These are phyloP conservation scores for Sarcodon sp. DNA, from an alignment of 768 basidiomycete species.

Conservation along the genomic window DNA sequence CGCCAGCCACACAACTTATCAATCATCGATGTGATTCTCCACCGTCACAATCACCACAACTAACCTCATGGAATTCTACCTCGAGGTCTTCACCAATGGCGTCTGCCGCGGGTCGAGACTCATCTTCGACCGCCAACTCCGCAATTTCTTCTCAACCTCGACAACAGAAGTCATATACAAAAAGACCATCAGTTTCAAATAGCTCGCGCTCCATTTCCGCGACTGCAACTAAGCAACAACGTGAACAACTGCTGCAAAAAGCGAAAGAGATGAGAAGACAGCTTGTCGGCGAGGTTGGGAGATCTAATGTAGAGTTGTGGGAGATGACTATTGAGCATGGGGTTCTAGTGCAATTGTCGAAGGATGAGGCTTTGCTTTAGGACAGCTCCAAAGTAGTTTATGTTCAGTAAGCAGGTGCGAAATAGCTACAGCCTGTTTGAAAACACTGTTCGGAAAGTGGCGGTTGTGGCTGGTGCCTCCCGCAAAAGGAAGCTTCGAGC, in stretches of 20 bases:
- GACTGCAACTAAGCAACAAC: conserved; percentile 14
- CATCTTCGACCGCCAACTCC: too few relatives aligned
- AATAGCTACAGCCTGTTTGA: too few relatives aligned
- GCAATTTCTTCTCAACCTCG: too few relatives aligned
- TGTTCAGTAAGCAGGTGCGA: too few relatives aligned
- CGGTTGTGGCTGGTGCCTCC: not conserved
- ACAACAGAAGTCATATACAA: not conserved
- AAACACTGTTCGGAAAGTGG: not conserved
- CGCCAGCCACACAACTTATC: too few relatives aligned
- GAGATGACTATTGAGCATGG: conserved; percentile 61
- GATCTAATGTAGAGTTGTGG: conserved; percentile 58
- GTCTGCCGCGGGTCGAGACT: too few relatives aligned
- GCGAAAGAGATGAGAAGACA: conserved; percentile 41
- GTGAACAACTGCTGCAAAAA: conserved; percentile 32
- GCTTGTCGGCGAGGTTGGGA: conserved; percentile 41
- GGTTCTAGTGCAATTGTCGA: conserved; percentile 36
- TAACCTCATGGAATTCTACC: too few relatives aligned
- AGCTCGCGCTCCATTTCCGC: not conserved
- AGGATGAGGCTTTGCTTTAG: conserved; percentile 10
- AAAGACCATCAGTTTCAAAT: not conserved
- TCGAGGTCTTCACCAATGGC: too few relatives aligned
- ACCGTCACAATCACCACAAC: too few relatives aligned
- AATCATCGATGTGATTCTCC: too few relatives aligned
- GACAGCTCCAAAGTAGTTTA: too few relatives aligned
- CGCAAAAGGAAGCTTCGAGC: not conserved